Evolutionary conservation across 2,329 filamentous ascomycete species (phyloP), one percentile per base, ranked within the genome.

Genomic region (Chalaropsis thielavioides): DNA sequence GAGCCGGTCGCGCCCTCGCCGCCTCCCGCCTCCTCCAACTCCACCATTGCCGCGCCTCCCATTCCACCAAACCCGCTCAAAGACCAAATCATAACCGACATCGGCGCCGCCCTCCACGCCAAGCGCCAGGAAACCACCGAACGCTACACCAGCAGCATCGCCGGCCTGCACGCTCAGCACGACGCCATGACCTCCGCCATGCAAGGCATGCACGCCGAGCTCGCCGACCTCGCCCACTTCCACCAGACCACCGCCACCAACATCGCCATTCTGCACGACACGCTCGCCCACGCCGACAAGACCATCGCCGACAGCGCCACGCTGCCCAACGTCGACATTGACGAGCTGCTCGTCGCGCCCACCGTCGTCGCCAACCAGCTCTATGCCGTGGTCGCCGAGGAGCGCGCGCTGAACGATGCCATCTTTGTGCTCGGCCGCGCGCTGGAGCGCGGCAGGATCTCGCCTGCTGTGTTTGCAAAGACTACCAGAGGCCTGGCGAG

Each of bases 61-160:
- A 90, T 96, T 40, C 92, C 94, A 0, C 92, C 91, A 0, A 99
- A 99, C 71, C 94, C 94, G 0, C 90, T 97, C 75, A 96, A 96
- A 73, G 91, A 97, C 74, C 87, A 88, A 22, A 82, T 97, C 17
- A 80, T 96, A 2, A 81, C 82, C 63, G 88, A 91, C 56, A 81
- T 97, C 38, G 90, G 87, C 43, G 79, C 81, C 65, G 83, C 85
- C 0, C 78, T 97, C 2, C 79, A 85, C 64, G 77, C 82, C 46
- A 85, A 89, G 68, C 85, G 92, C 17, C 83, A 85, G 68, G 81
- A 82, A 60, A 86, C 85, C 63, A 81, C 88, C 59, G 75, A 81
- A 31, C 88, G 94, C 71, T 92, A 92, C 69, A 81, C 84, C 19
- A 81, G 87, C 15, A 89, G 88, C 22, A 80, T 96, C 41, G 80